These are phyloP conservation scores for Thamnidium elegans DNA, from an alignment of 192 early-diverging fungal species.

Conservation along the genomic window DNA sequence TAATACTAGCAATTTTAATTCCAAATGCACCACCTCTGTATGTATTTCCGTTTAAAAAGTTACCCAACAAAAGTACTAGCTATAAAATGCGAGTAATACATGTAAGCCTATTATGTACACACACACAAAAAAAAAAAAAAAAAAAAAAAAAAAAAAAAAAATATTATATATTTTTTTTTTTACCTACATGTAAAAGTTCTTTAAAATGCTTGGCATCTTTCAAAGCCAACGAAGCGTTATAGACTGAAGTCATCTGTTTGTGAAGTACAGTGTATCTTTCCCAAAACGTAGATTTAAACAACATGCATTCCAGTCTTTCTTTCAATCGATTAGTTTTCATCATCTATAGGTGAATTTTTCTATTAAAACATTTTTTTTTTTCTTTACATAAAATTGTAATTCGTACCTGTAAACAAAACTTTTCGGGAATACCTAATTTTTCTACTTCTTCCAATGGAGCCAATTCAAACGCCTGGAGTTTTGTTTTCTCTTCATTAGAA, in stretches of 20 bases:
- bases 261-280: constrained; percentile 61
- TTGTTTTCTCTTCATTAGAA: constrained; percentile 62
- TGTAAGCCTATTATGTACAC: too few relatives aligned
- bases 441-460: constrained; percentile 35
- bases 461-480: constrained; percentile 63
- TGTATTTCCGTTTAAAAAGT: constrained; percentile 79
- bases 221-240: constrained; percentile 61
- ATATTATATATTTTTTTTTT: neutral
- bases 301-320: constrained; percentile 65
- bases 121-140: neutral
- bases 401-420: constrained; percentile 63
- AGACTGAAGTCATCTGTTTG: constrained; percentile 56
- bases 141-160: neutral
- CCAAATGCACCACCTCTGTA: constrained; percentile 84
- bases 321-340: constrained; percentile 72
- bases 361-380: neutral
- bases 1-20: constrained; percentile 78
- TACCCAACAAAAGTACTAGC: constrained; percentile 75
- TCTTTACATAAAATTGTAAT: neutral
- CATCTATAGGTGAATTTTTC: constrained; percentile 38
- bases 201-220: constrained; percentile 68
- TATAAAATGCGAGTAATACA: constrained; percentile 13
- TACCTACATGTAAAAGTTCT: constrained; percentile 61
- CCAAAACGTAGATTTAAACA: constrained; percentile 63
- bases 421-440: constrained; percentile 58